Evolutionary conservation across 75 land plant genomes (phyloP).

Genomic region (Larix kaempferi): DNA sequence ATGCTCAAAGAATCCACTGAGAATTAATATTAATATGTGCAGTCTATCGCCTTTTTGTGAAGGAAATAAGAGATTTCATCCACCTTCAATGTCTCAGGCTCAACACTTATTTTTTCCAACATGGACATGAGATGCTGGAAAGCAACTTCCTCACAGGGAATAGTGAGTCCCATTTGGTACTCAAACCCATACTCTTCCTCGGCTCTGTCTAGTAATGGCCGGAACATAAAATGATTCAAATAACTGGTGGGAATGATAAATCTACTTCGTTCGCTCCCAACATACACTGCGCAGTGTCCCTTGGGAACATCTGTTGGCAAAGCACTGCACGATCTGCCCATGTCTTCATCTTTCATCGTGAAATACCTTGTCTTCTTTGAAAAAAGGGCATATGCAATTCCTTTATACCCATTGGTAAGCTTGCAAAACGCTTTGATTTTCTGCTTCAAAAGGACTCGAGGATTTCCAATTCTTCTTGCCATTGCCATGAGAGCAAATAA

Average conservation of each 20-base stretch:
- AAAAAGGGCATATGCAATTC: neutral
- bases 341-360: neutral
- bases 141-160: slow-evolving; percentile 56
- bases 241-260: too few species aligned
- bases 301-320: neutral
- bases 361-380: neutral
- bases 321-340: neutral
- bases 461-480: neutral
- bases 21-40: too few species aligned
- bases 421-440: neutral
- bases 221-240: too few species aligned
- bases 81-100: neutral
- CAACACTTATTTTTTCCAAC: slow-evolving; percentile 3
- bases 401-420: neutral
- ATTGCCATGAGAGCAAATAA: too few species aligned
- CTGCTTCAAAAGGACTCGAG: neutral
- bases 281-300: slow-evolving; percentile 33
- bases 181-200: slow-evolving; percentile 29
- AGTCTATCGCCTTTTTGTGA: neutral
- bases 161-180: slow-evolving; percentile 52
- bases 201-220: too few species aligned
- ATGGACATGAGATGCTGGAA: slow-evolving; percentile 32
- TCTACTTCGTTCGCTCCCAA: slow-evolving; percentile 6
- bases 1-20: too few species aligned
- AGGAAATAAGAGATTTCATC: neutral